Evolutionary conservation across 192 early-diverging fungal genomes (phyloP), one percentile per base, ranked within the genome.

Genomic region (Paraglomus brasilianum): DNA sequence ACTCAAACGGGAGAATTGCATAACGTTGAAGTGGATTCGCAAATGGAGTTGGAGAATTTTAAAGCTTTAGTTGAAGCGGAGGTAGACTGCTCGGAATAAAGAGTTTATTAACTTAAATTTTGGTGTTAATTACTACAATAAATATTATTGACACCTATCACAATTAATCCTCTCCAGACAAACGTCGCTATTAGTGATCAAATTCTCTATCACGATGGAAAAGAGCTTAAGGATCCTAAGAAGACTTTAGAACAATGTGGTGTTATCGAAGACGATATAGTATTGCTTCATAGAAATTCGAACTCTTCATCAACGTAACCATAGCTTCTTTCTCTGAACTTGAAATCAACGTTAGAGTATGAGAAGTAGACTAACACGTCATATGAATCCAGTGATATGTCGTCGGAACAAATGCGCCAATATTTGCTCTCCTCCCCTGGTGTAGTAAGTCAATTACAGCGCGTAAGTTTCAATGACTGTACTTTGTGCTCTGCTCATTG

Each of bases 1-100:
- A 83, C 82, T 22, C 82, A 87, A 36, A 38, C 72, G 15, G 88
- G 85, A 58, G 79, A 88, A 38, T 55, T 88, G 45, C 85, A 85
- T 70, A 81, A 78, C 64, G 57, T 92, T 17, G 90, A 90, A 63
- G 82, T 91, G 47, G 87, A 89, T 74, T 81, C 83, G 8, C 85
- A 88, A 72, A 91, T 92, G 84, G 85, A 85, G 49, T 76, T 92
- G 38, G 87, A 88, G 71, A 87, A 91, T 77, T 79, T 95, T 39
- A 82, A 85, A 66, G 94, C 91, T 22, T 81, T 97, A 22, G 81
- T 93, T n/a, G 93, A 95, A 77, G 85, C 80, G n/a, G 91, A 95
- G 77, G 86, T 87, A 81, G 71, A 40, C 51, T 43, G 30, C 30
- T 3, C 30, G 30, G 30, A 30, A 30, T 30, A 30, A 30, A 3